Base-by-base conservation (phyloP, 2,329 filamentous ascomycete species). In the Pseudopyrenochaeta lycopersici region DNA sequence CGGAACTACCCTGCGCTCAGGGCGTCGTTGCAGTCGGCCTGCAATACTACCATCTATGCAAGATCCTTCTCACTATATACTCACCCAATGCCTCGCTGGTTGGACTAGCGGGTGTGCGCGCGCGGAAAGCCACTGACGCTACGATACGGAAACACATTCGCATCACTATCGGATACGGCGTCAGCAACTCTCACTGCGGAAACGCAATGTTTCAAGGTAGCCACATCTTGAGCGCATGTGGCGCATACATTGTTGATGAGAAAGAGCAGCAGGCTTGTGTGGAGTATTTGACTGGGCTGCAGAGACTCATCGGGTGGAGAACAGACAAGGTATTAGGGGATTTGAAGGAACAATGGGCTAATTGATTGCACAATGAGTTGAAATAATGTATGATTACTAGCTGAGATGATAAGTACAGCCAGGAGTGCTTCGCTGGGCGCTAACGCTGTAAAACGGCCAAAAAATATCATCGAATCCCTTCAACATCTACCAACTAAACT, bases 191-290 rank as follows among this genome's bases (percentile, higher is more conserved):
- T 11, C 63, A 70, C 44, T 71, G 65, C 32, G 63, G 54, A 1
- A 71, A 72, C 49, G 65, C 67, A 7, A 68, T 70, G 64, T 72
- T 72, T 35, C 67, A 71, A 32, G 65, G 67, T 0, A 66, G 65
- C 44, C 68, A 70, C 49, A 71, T 72, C 14, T 20, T 72, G 33
- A 68, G 63, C 45, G 67, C 65, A 4, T 71, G 67, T 50, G 67
- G 68, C 14, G 66, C 65, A 20, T 70, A 72, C 39, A 55, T 72
- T 1, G 49, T 64, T 9, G 65, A 72, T 41, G 54, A 58, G 17
- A 42, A 32, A 18, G 68, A 72, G 41, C 67, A 71, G 32, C 47
- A 66, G 3, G 65, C 67, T 40, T 72, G 68, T 56, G 60, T 71
- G 1, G 60, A 67, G 40, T 72, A 70, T 46, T 41, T 72, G 40